These are phyloP conservation scores for Mycena sanguinolenta DNA, from an alignment of 768 basidiomycete genomes.

Conservation along the genomic window DNA sequence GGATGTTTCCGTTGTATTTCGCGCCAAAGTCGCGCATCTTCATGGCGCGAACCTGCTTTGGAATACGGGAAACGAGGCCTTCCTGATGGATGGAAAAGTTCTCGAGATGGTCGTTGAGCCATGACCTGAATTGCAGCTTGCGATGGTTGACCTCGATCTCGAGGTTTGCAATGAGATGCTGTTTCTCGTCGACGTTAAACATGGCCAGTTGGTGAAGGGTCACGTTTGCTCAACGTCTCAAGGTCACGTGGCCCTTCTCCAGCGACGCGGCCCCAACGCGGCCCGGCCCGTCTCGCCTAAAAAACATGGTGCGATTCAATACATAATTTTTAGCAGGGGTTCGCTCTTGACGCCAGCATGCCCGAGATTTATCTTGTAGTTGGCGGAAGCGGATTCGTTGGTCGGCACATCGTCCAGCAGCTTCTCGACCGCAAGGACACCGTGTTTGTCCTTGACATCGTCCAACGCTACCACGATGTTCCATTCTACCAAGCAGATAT, in stretches of 20 bases:
- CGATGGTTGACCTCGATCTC: conserved; percentile 88
- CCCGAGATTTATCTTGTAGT: conserved; percentile 88
- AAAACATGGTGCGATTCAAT: conserved; percentile 12
- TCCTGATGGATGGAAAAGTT: conserved; percentile 84
- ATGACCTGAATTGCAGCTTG: conserved; percentile 79
- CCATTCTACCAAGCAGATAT: conserved; percentile 94
- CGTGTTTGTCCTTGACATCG: conserved; percentile 92
- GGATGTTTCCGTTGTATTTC: conserved; percentile 83
- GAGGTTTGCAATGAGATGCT: conserved; percentile 80
- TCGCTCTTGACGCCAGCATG: conserved; percentile 4
- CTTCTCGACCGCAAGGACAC: conserved; percentile 83
- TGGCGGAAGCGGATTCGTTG: conserved; percentile 94
- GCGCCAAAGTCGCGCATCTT: conserved; percentile 84
- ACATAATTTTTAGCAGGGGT: too few species aligned
- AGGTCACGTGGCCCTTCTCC: too few species aligned
- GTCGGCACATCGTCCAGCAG: conserved; percentile 90
- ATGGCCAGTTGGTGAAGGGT: conserved; percentile 38
- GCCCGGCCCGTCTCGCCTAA: neutral
- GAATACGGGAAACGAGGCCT: conserved; percentile 79
- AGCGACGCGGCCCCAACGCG: too few species aligned
- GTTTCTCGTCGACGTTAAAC: conserved; percentile 78
- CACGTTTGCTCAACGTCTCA: too few species aligned
- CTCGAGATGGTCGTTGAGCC: conserved; percentile 79
- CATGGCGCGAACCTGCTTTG: conserved; percentile 78
- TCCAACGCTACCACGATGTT: conserved; percentile 89